phyloP scores from a whole-genome alignment of 2,329 filamentous ascomycete species.

The Epicoccum sorghinum region DNA sequence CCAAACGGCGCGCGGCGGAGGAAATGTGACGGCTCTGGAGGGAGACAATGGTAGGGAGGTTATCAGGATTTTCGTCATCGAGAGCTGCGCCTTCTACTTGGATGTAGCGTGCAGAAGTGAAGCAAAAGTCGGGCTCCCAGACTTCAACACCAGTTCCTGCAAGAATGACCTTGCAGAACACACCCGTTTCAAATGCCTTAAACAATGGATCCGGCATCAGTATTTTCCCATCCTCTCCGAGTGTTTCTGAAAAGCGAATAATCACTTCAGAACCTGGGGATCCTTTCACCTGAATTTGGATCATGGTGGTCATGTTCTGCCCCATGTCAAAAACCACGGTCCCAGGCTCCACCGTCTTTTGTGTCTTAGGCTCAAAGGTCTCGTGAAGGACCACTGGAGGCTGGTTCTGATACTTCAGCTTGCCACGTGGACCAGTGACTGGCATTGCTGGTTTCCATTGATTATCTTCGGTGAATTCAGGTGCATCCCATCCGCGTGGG shows the following conservation, averaged over 20 bases:
- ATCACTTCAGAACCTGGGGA: conserved; percentile 36
- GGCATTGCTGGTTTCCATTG: conserved; percentile 46
- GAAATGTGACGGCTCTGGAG: conserved; percentile 49
- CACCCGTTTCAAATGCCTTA: conserved; percentile 46
- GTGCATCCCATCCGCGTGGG: conserved; percentile 45
- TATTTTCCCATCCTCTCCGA: conserved; percentile 41
- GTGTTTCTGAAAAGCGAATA: conserved; percentile 41
- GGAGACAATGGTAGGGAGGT: conserved; percentile 45
- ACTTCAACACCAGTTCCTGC: conserved; percentile 38
- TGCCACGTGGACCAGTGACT: conserved; percentile 49
- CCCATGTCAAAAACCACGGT: conserved; percentile 41
- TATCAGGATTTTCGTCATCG: conserved; percentile 11
- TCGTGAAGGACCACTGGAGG: conserved; percentile 49
- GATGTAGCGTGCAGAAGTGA: conserved; percentile 52
- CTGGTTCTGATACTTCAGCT: conserved; percentile 50
- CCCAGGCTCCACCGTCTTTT: conserved; percentile 26
- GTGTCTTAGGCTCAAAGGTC: conserved; percentile 39
- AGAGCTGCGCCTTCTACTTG: conserved; percentile 50
- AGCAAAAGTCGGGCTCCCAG: conserved; percentile 52
- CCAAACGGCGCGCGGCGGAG: conserved; percentile 47
- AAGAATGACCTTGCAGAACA: conserved; percentile 50
- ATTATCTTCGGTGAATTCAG: conserved; percentile 31
- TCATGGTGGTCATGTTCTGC: conserved; percentile 44
- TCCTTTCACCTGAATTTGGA: conserved; percentile 36
- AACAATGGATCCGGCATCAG: conserved; percentile 53